Base-by-base conservation (phyloP, 768 basidiomycete genomes). In the Boletus rufocinnamomeus region DNA sequence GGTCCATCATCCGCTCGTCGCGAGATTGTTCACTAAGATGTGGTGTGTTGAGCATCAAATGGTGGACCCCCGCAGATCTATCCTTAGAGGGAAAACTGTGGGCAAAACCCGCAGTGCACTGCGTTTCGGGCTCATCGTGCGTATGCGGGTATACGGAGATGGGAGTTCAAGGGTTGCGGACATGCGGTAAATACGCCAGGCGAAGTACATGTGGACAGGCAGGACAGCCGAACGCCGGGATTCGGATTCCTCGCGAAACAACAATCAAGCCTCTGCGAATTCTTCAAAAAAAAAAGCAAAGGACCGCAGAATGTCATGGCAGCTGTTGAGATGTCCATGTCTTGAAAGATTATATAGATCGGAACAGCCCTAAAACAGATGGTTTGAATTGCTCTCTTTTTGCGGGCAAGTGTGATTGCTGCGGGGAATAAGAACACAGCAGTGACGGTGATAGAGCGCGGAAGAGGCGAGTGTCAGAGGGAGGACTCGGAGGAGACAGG, bases 361-460 rank as follows among this genome's bases (percentile, higher is more conserved):
- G 14, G 28, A n/a, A 23, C 8, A 9, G 19, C 25, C 28, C 17
- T 3, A 32, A 34, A 30, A 45, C 44, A 34, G 14, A 41, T 7
- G 17, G 23, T 7, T 35, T 7, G 23, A 23, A 25, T 19, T 48
- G 25, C 38, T 14, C 17, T 40, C 27, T 52, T 28, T 43, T 25
- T 35, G 10, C 16, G 23, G 3, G 2, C 23, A 21, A 11, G 17
- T 27, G 16, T 54, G 19, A 37, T 35, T 38, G 50, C 27, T 38
- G 27, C 16, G 50, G 9, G 13, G 35, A n/a, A 7, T 5, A 45
- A 25, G 25, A 27, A 17, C 21, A 10, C 10, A 27, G 37, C 37
- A 8, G 27, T 19, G 35, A 50, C 58, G 63, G 66, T 50, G 57
- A 48, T 68, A 59, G 56, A 49, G 52, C 66, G 66, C 56, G 14